Evolutionary conservation across 257 asterid genomes (phyloP).

Genomic region (Perilla frutescens): DNA sequence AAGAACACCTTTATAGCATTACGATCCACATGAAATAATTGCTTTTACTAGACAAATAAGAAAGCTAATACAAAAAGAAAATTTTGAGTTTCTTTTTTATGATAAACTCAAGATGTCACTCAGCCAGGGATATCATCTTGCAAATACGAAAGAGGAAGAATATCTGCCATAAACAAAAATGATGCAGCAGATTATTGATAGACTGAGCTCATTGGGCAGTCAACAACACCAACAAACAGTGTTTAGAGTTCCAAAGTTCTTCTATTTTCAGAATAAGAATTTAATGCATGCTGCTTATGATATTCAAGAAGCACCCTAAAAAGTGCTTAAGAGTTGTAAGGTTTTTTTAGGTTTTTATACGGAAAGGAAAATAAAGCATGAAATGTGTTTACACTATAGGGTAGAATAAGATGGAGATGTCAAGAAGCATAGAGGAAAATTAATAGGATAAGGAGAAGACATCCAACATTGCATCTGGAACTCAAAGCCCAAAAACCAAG

Average conservation of each 20-base stretch:
- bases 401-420: not conserved
- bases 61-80: not conserved
- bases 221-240: not conserved
- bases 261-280: not conserved
- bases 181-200: slow-evolving; percentile 9
- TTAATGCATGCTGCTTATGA: not conserved
- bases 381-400: not conserved
- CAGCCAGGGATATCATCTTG: slow-evolving; percentile 11
- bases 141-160: not conserved
- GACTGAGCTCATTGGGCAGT: not conserved
- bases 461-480: not conserved
- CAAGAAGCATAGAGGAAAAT: not conserved
- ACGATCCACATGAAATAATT: not conserved
- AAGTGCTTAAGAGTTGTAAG: not conserved
- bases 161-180: not conserved
- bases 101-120: not conserved
- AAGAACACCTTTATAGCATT: slow-evolving; percentile 27
- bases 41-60: not conserved
- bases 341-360: not conserved
- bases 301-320: not conserved
- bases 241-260: not conserved
- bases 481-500: not conserved
- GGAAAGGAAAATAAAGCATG: not conserved
- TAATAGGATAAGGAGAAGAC: not conserved
- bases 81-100: not conserved